Base-by-base conservation (phyloP, 192 early-diverging fungal species). In the Entophlyctis helioformis region DNA sequence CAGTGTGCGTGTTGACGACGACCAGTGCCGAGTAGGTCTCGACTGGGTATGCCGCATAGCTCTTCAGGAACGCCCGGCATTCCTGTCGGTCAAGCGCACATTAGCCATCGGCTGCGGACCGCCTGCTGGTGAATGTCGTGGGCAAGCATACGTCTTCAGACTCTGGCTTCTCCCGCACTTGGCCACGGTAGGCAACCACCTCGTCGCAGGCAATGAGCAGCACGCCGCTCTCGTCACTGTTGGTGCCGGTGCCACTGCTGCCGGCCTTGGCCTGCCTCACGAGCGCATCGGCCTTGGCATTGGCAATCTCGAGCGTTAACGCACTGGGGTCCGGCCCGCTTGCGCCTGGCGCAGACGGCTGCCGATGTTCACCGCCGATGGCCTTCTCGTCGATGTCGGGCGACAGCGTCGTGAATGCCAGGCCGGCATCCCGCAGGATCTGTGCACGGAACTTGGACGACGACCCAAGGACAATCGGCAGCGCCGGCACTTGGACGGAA, bases 311-410 rank as follows among this genome's bases (percentile, higher is more conserved):
- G 18, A 58, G 46, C 8, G 51, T 52, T 5, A 59, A 29, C 6
- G 33, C 50, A 2, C 32, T 19, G 1, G 63, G 57, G 12, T 57
- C 43, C 13, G 36, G 19, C 11, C 25, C 29, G 15, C 33, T 34
- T 16, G 36, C 23, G 23, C 38, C 49, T 43, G 32, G 32, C 41
- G 25, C n/a, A n/a, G n/a, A n/a, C n/a, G n/a, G n/a, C n/a, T n/a
- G n/a, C n/a, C n/a, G n/a, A n/a, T n/a, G n/a, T 16, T 43, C 19
- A 11, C 6, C 22, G 0, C 54, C 54, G 33, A 66, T 40, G 19
- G 36, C 46, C 38, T 74, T 74, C 37, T 74, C 71, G 42, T 68
- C 71, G 22, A 74, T 63, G 39, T 66, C 50, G 25, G 60, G 54
- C 6, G 39, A 42, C 9, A 49, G 42, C 9, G 54, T 48, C n/a